Percentiles rank a stretch among this genome's conserved stretches.
Evolutionary conservation across 1,284 basidiomycete species (phyloP).

Genomic region (Malassezia dermatis): DNA sequence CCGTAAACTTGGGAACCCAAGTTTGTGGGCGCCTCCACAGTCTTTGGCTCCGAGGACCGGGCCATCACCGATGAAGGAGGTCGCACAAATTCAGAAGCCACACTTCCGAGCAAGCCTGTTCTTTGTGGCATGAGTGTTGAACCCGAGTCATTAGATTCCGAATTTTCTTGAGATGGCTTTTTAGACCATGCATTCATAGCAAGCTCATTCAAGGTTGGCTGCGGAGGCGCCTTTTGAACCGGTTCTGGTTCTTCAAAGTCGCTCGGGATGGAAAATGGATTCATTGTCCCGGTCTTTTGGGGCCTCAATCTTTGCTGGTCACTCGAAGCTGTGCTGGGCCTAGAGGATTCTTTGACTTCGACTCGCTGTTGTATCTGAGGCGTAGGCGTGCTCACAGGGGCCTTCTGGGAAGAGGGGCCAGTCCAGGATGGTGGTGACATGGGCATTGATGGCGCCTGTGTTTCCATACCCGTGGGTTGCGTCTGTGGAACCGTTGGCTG

Average conservation of each 20-base stretch:
- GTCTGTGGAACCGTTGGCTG: slow-evolving; percentile 33
- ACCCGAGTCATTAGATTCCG: background rate
- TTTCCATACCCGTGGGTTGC: slow-evolving; percentile 51
- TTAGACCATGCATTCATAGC: slow-evolving; percentile 51
- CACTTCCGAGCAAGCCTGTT: slow-evolving; percentile 46
- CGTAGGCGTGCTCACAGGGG: background rate
- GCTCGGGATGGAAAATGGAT: slow-evolving; percentile 57
- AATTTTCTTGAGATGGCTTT: background rate
- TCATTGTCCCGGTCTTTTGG: slow-evolving; percentile 84
- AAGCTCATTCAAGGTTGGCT: slow-evolving; percentile 70
- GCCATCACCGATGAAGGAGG: slow-evolving; percentile 15
- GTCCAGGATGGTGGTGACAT: background rate
- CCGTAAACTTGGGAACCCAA: background rate
- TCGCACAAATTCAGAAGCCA: slow-evolving; percentile 46
- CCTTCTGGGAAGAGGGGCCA: background rate
- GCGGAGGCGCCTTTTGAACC: slow-evolving; percentile 54
- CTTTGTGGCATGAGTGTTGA: slow-evolving; percentile 26
- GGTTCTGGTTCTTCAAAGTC: slow-evolving; percentile 56
- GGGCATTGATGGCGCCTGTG: background rate
- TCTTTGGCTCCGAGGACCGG: background rate
- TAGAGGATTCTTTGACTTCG: background rate
- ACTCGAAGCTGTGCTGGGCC: background rate
- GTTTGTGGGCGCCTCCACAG: background rate
- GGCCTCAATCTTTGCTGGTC: slow-evolving; percentile 55
- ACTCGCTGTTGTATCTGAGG: background rate